A percentile compares a stretch with the other conserved stretches of the same genome.
Conservation (phyloP, 768 basidiomycete species). For the Agrocybe praecox region DNA sequence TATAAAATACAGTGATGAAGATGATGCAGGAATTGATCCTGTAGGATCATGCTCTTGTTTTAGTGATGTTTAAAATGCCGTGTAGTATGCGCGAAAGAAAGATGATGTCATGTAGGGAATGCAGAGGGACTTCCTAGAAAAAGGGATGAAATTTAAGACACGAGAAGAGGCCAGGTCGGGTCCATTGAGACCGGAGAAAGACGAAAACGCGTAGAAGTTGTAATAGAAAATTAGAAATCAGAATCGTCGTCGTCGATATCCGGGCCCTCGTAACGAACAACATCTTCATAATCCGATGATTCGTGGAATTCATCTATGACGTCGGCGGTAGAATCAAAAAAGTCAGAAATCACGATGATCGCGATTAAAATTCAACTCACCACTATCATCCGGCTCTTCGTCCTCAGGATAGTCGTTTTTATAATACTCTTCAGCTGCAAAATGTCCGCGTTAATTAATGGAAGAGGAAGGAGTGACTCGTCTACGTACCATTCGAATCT, state of each 20-base stretch:
- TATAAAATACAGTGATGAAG: no score
- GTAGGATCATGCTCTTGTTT: no score
- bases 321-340: background rate
- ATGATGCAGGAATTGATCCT: no score
- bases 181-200: no score
- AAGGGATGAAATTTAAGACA: no score
- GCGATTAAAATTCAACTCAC: constrained; percentile 25
- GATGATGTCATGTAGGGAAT: no score
- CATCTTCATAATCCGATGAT: constrained; percentile 47
- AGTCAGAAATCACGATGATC: background rate
- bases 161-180: no score
- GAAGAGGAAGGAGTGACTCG: background rate
- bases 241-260: background rate
- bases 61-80: no score
- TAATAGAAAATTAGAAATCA: background rate
- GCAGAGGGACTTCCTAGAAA: no score
- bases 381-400: constrained; percentile 53
- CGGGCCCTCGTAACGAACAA: constrained; percentile 8
- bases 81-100: no score
- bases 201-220: no score
- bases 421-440: constrained; percentile 77
- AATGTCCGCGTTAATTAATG: constrained; percentile 2
- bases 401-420: constrained; percentile 88
- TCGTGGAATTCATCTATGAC: constrained; percentile 60
- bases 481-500: constrained; percentile 73